Base-by-base conservation (phyloP, 306 rosid species). In the Quercus cerris region DNA sequence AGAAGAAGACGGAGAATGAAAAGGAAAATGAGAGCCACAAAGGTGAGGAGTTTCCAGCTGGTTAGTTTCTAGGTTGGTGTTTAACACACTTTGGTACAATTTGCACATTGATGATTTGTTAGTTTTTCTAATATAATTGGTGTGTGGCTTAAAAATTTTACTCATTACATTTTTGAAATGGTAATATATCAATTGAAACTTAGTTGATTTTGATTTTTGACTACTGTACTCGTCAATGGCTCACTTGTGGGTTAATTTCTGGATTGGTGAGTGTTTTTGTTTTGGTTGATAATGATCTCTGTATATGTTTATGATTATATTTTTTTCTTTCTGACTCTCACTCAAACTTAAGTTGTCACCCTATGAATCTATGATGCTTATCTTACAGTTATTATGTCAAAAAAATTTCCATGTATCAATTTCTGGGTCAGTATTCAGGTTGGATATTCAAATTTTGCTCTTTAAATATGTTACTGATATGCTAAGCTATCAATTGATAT, bases 21-120 rank as follows among this genome's bases (percentile, higher is more conserved):
- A 68, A 27, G 33, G 82, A 54, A 68, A 31, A 20, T 20, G 90
- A 87, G 76, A 67, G 71, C 71, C 75, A 38, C 82, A 70, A 75
- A 70, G 82, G 23, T 23, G 87, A 71, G 82, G 81, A 63, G 20
- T 17, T 75, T 22, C 73, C 76, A 78, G 25, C 75, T 78, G 98
- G 98, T 95, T 68, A 81, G 91, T 85, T 9, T 64, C 67, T 58
- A 61, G 72, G 51, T 64, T 18, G 33, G 18, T 7, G 70, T 64
- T 64, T 17, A 64, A 64, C 44, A 17, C 46, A 17, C 33, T 15
- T 64, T 15, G 3, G 30, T 28, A 6, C 23, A 59, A 12, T 49
- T 49, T 59, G 66, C 66, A 23, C 66, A 22, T 8, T 23, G 66
- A 59, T 23, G 17, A 58, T 58, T 49, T 58, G 66, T 4, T 58